Conservation (phyloP, 768 basidiomycete genomes). For the Clitopilus hobsonii region DNA sequence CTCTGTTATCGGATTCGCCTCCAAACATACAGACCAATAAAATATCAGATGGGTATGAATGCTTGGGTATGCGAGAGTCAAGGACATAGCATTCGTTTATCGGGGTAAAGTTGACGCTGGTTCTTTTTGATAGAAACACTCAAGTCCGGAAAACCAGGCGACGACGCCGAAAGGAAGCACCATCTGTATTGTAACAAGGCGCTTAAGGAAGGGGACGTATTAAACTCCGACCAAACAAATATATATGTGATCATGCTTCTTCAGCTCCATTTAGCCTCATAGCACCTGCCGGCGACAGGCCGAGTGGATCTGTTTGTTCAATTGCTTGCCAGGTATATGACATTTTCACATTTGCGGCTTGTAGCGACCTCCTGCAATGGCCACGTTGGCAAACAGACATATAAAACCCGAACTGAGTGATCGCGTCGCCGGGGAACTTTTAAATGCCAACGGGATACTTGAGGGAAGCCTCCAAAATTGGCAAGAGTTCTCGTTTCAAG, state of each 20-base stretch:
- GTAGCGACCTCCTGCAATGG: neutral
- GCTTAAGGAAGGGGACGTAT: neutral
- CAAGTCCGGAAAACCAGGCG: neutral
- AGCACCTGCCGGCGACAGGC: neutral
- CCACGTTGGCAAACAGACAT: neutral
- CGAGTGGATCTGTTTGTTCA: neutral
- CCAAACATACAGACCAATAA: too few species aligned
- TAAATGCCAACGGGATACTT: neutral
- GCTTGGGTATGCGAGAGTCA: neutral
- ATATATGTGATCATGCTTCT: neutral
- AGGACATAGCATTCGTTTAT: neutral
- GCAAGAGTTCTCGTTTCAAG: neutral
- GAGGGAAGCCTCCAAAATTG: neutral
- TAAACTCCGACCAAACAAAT: neutral
- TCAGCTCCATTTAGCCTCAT: neutral
- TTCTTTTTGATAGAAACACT: neutral
- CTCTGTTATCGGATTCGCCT: too few species aligned
- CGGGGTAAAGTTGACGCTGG: neutral
- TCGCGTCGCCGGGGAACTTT: neutral
- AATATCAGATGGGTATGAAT: too few species aligned
- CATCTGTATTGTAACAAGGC: conserved; percentile 1
- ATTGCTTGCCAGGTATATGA: neutral
- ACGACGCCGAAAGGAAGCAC: neutral
- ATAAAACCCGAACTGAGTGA: neutral
- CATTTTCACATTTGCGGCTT: neutral